Evolutionary conservation across 257 asterid genomes (phyloP).

Genomic region (Misopates orontium): DNA sequence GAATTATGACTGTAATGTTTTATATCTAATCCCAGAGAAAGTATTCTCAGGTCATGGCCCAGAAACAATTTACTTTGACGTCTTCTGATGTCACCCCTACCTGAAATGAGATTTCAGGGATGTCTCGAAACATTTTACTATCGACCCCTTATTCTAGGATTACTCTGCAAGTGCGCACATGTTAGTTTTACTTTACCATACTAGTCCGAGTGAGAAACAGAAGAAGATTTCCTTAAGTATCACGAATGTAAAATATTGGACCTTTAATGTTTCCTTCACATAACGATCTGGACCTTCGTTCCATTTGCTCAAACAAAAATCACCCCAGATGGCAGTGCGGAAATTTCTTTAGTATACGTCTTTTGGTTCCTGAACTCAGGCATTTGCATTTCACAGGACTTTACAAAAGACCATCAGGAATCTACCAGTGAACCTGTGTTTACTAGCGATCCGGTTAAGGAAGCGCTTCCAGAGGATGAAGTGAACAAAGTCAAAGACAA

Average conservation of each 20-base stretch:
- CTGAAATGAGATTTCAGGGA: conserved; percentile 20
- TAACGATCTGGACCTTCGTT: conserved; percentile 3
- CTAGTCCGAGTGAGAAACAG: conserved; percentile 3
- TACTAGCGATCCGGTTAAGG: conserved; percentile 38
- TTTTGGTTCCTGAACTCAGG: conserved; percentile 23
- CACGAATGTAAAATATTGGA: background rate
- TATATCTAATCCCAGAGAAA: too few relatives aligned
- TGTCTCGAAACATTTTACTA: background rate
- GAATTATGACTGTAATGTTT: too few relatives aligned
- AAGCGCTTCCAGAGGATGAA: conserved; percentile 33
- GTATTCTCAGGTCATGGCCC: too few relatives aligned
- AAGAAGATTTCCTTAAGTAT: conserved; percentile 3
- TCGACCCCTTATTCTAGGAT: background rate
- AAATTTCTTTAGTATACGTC: conserved; percentile 5
- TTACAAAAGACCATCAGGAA: conserved; percentile 46
- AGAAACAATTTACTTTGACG: too few relatives aligned
- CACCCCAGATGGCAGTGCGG: conserved; percentile 10
- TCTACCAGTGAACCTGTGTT: conserved; percentile 46
- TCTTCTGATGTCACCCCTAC: too few relatives aligned
- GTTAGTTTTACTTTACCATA: conserved; percentile 14
- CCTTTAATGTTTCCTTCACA: background rate
- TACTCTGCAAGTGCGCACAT: conserved; percentile 8
- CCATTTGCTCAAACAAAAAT: conserved; percentile 4
- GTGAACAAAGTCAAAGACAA: conserved; percentile 39
- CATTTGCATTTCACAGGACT: conserved; percentile 44